These are phyloP conservation scores for Gossypium turneri DNA, from an alignment of 345 rosid species.

Conservation along the genomic window DNA sequence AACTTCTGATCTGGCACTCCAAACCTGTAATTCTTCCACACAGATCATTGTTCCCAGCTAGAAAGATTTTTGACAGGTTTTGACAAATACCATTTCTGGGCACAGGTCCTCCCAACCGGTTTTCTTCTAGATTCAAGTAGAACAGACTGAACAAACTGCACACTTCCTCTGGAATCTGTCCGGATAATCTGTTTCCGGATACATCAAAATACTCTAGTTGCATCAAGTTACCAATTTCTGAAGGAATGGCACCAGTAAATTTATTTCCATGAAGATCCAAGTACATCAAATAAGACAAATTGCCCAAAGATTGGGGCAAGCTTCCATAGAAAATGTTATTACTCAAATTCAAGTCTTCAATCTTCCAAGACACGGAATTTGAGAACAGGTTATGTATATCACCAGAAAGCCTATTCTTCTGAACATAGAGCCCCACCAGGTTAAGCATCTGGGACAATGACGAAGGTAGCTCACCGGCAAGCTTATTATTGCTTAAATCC, in stretches of 20 bases:
- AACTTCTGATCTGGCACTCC: constrained; percentile 38
- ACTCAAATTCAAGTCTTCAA: constrained; percentile 60
- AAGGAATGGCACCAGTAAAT: constrained; percentile 61
- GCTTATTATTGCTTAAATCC: constrained; percentile 68
- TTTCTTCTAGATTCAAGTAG: constrained; percentile 48
- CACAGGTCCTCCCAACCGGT: constrained; percentile 56
- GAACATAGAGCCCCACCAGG: constrained; percentile 74
- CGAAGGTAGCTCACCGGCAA: constrained; percentile 57
- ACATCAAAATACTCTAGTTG: constrained; percentile 62
- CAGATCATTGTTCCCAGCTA: constrained; percentile 58
- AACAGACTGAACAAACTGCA: constrained; percentile 41
- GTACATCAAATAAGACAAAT: constrained; percentile 54
- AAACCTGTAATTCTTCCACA: constrained; percentile 45
- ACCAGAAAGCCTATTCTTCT: constrained; percentile 59
- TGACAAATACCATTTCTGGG: constrained; percentile 56
- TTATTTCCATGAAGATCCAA: constrained; percentile 60
- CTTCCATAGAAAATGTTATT: constrained; percentile 44
- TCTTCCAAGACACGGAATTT: constrained; percentile 54
- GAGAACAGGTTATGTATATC: constrained; percentile 34
- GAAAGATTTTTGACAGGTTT: constrained; percentile 38
- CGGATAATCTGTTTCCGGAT: constrained; percentile 54
- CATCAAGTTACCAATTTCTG: constrained; percentile 49
- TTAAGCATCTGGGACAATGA: constrained; percentile 49
- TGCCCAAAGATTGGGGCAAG: constrained; percentile 57
- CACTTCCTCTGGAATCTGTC: constrained; percentile 53